These are phyloP conservation scores for Cocos nucifera DNA, from an alignment of 176 grass and related monocot genomes.

Conservation along the genomic window DNA sequence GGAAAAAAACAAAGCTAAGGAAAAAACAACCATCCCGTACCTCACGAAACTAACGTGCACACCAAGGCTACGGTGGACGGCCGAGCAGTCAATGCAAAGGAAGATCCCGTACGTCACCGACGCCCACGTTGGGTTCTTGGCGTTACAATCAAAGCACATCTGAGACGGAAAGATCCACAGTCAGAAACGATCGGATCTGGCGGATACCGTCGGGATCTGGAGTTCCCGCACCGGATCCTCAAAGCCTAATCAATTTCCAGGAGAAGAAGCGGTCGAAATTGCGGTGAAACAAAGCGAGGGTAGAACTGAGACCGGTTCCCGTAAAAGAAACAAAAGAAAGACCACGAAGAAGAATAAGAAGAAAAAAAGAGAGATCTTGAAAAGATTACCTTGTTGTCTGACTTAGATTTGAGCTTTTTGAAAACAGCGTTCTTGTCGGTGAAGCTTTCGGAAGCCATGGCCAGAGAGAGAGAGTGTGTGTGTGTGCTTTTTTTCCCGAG, in stretches of 20 bases:
- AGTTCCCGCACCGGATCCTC: background rate
- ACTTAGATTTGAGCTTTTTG: constrained; percentile 8
- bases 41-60: constrained; percentile 80
- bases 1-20: background rate
- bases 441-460: constrained; percentile 7
- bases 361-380: background rate
- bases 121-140: constrained; percentile 82
- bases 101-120: constrained; percentile 89
- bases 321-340: constrained; percentile 1
- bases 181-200: background rate
- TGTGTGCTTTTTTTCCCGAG: no score
- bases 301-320: background rate
- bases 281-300: background rate
- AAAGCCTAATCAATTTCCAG: constrained; percentile 4
- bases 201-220: background rate
- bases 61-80: constrained; percentile 73
- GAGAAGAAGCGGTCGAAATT: background rate
- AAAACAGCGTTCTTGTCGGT: constrained; percentile 16
- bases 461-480: no score
- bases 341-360: background rate
- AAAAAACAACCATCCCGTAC: constrained; percentile 16
- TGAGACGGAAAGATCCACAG: constrained; percentile 7
- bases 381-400: constrained; percentile 10
- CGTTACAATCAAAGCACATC: constrained; percentile 88
- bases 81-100: constrained; percentile 89